Evolutionary conservation across 1,139 yeast species (phyloP).

Genomic region (Sugiyamaella castrensis): DNA sequence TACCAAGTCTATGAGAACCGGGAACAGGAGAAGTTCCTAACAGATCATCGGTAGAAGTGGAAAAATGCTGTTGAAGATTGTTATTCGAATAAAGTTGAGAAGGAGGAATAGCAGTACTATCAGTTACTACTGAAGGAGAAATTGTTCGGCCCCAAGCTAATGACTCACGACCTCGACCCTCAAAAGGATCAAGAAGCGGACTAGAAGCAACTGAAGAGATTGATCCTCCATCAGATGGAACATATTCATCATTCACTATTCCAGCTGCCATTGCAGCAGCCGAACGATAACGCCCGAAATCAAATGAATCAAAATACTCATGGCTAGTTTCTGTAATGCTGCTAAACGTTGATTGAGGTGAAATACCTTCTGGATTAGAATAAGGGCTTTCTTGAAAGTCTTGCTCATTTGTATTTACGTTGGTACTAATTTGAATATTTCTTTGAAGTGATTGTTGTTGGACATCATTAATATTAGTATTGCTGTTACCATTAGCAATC

Average conservation of each 20-base stretch:
- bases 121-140: constrained; percentile 18
- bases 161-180: constrained; percentile 6
- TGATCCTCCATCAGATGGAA: constrained; percentile 14
- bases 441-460: constrained; percentile 3
- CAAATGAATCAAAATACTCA: constrained; percentile 9
- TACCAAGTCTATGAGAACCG: not conserved
- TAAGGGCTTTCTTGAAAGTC: constrained; percentile 12
- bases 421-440: not conserved
- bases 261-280: constrained; percentile 29
- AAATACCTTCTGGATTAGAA: constrained; percentile 3
- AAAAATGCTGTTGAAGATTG: not conserved
- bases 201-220: constrained; percentile 16
- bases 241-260: constrained; percentile 20
- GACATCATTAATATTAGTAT: constrained; percentile 3
- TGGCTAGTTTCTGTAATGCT: not conserved
- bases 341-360: constrained; percentile 5
- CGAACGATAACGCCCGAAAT: constrained; percentile 23
- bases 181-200: constrained; percentile 12
- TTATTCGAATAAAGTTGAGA: not conserved
- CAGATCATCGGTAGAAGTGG: constrained; percentile 9
- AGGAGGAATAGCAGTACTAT: constrained; percentile 7
- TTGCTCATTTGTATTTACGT: constrained; percentile 7
- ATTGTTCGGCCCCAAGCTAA: constrained; percentile 19
- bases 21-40: constrained; percentile 5
- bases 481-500: constrained; percentile 5